phyloP scores from a whole-genome alignment of 495 filamentous ascomycete genomes.

The Bryoglossum gracile region DNA sequence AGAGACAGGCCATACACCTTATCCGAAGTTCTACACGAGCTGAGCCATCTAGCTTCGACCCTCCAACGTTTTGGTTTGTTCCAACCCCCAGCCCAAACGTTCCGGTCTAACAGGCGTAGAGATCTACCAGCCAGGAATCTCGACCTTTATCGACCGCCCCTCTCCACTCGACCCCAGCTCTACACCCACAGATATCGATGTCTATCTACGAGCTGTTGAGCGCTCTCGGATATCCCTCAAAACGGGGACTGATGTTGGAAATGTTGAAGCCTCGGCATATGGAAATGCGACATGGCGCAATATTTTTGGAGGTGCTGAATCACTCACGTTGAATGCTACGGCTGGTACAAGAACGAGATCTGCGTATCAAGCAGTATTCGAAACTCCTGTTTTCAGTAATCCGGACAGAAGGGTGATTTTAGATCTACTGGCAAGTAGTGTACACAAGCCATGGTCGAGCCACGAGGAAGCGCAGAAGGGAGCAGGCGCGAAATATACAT shows the following conservation, averaged over 20 bases:
- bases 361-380: slow-evolving; percentile 77
- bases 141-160: slow-evolving; percentile 69
- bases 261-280: slow-evolving; percentile 86
- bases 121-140: slow-evolving; percentile 80
- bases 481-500: slow-evolving; percentile 66
- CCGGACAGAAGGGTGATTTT: slow-evolving; percentile 69
- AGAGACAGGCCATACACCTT: slow-evolving; percentile 64
- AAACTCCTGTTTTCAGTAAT: slow-evolving; percentile 71
- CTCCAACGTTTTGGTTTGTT: slow-evolving; percentile 69
- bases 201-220: slow-evolving; percentile 69
- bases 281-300: slow-evolving; percentile 78
- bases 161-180: slow-evolving; percentile 47
- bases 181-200: slow-evolving; percentile 65
- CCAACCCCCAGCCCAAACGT: neutral
- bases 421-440: slow-evolving; percentile 71
- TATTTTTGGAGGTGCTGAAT: slow-evolving; percentile 90
- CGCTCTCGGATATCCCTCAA: slow-evolving; percentile 73
- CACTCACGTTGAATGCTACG: slow-evolving; percentile 71
- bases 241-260: slow-evolving; percentile 88
- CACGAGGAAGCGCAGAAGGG: slow-evolving; percentile 89
- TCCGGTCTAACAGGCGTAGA: slow-evolving; percentile 40
- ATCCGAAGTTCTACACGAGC: slow-evolving; percentile 62
- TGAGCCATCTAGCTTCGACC: slow-evolving; percentile 60
- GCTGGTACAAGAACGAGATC: slow-evolving; percentile 83
- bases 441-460: slow-evolving; percentile 81